Evolutionary conservation across 495 filamentous ascomycete species (phyloP).

Genomic region (Durotheca rogersii): DNA sequence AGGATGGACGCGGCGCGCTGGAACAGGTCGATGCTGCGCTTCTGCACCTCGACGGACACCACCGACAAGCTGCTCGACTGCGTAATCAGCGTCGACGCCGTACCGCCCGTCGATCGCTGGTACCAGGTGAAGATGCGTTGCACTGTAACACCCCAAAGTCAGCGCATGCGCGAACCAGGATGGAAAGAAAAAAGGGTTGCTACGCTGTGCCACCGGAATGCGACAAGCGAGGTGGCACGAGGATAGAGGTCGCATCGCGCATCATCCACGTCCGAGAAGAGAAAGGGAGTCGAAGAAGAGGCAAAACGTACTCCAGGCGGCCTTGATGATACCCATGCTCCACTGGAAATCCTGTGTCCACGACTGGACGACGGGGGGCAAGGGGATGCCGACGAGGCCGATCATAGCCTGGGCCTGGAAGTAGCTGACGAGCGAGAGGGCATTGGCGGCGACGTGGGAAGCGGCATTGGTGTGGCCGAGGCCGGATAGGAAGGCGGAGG

Average conservation of each 20-base stretch:
- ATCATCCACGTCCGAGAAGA: constrained; percentile 36
- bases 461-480: constrained; percentile 94
- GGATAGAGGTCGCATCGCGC: neutral
- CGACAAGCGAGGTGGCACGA: constrained; percentile 54
- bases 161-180: too few relatives aligned
- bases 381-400: constrained; percentile 76
- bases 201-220: too few relatives aligned
- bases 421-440: constrained; percentile 87
- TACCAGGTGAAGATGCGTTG: constrained; percentile 93
- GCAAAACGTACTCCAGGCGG: constrained; percentile 56
- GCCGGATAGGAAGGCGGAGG: constrained; percentile 78
- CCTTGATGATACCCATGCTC: constrained; percentile 94
- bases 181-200: too few relatives aligned
- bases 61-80: constrained; percentile 68
- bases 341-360: constrained; percentile 99
- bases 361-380: constrained; percentile 85
- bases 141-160: constrained; percentile 43
- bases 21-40: constrained; percentile 50
- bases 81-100: constrained; percentile 75
- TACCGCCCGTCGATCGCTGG: constrained; percentile 89
- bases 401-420: constrained; percentile 96
- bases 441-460: constrained; percentile 90
- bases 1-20: constrained; percentile 52
- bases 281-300: neutral
- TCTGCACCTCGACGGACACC: constrained; percentile 82